Base-by-base conservation (phyloP, 2,329 filamentous ascomycete species). In the Endothia cerciana region DNA sequence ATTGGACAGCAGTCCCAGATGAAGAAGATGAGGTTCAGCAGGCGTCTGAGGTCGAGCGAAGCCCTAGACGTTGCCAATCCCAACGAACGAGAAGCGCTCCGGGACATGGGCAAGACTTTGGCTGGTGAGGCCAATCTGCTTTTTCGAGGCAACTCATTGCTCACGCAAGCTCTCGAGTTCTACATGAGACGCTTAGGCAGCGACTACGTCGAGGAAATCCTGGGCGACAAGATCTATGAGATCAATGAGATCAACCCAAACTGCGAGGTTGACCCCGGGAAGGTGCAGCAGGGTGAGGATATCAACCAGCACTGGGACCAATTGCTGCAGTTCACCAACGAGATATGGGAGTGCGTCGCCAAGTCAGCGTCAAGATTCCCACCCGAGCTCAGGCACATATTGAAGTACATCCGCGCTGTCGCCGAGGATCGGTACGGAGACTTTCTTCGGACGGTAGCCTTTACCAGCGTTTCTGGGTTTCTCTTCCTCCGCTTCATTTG, bases 121-220 rank as follows among this genome's bases (percentile, higher is more conserved):
- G 90, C 92, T 33, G 88, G 92, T 55, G 95, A 99, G 76, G 95
- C 94, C 5, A 99, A 98, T 71, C 83, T 99, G 1, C 86, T 99
- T 4, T 99, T 99, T 78, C 88, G 95, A 41, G 95, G 95, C 68
- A 99, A 99, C 73, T 96, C 95, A 0, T 81, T 99, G 11, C 84
- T 98, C 36, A 99, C 95, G 0, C 96, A 97, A 76, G 90, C 94
- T 1, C 84, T 99, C 55, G 95, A 99, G 75, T 91, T 93, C 66
- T 94, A 99, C 76, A 98, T 99, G 95, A 91, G 93, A 65, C 88
- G 95, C 11, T 82, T 98, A 0, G 95, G 95, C 51, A 94, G 93
- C 71, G 94, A 97, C 71, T 99, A 97, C 72, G 80, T 99, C 1
- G 92, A 96, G 71, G 92, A 96, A 60, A 90, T 92, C 0, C 83